These are phyloP conservation scores for Fusarium compactum DNA, from an alignment of 2,329 filamentous ascomycete genomes.

Conservation along the genomic window DNA sequence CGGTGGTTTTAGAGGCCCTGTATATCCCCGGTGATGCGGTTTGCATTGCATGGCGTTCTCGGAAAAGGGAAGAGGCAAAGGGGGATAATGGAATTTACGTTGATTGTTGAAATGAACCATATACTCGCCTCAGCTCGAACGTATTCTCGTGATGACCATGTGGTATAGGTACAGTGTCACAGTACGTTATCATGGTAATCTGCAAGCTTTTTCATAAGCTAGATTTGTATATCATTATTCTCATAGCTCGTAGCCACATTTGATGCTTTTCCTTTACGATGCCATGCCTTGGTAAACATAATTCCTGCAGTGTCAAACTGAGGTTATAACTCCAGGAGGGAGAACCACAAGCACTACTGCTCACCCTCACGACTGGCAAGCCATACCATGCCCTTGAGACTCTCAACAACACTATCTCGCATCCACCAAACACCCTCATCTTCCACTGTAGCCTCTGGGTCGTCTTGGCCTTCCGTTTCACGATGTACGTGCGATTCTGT, in stretches of 20 bases:
- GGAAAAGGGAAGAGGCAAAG: slow-evolving; percentile 50
- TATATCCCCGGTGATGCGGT: slow-evolving; percentile 54
- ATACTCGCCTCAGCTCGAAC: slow-evolving; percentile 31
- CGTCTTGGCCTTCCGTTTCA: slow-evolving; percentile 35
- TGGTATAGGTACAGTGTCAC: neutral
- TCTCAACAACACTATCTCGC: slow-evolving; percentile 66
- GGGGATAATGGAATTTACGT: slow-evolving; percentile 51
- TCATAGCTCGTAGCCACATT: slow-evolving; percentile 38
- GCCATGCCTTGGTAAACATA: neutral
- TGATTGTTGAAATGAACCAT: slow-evolving; percentile 49
- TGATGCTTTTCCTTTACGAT: slow-evolving; percentile 5
- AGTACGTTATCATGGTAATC: neutral
- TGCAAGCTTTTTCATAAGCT: slow-evolving; percentile 12
- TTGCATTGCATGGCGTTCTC: slow-evolving; percentile 57
- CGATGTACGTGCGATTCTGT: slow-evolving; percentile 42
- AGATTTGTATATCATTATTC: slow-evolving; percentile 28
- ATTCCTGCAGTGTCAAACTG: neutral
- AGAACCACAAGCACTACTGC: slow-evolving; percentile 31
- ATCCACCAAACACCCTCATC: slow-evolving; percentile 64
- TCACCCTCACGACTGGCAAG: slow-evolving; percentile 58
- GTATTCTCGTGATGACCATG: slow-evolving; percentile 7
- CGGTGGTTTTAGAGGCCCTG: slow-evolving; percentile 41
- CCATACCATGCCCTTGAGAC: slow-evolving; percentile 67
- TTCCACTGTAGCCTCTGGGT: slow-evolving; percentile 39
- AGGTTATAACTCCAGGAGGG: neutral